Conservation (phyloP, 2,329 filamentous ascomycete genomes). For the Penicillium sp. region DNA sequence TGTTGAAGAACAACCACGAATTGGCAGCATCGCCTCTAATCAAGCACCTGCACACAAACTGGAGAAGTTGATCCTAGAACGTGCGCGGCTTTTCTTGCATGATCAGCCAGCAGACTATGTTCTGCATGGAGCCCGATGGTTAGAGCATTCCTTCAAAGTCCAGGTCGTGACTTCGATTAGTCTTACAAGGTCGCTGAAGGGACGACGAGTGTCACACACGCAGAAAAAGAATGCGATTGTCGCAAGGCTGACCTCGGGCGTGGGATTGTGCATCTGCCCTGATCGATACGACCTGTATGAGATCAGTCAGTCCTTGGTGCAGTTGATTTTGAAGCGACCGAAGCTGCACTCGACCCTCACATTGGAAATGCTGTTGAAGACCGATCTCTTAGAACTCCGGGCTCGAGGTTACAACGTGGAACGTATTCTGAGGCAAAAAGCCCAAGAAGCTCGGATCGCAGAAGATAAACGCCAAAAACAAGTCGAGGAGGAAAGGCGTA, state of each 20-base stretch:
- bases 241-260: constrained; percentile 55
- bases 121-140: constrained; percentile 83
- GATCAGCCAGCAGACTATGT: constrained; percentile 76
- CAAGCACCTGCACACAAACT: constrained; percentile 68
- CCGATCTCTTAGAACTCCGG: constrained; percentile 76
- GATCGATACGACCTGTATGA: constrained; percentile 81
- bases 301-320: constrained; percentile 81
- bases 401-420: constrained; percentile 95
- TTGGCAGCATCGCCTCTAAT: constrained; percentile 65
- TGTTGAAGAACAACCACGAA: constrained; percentile 72
- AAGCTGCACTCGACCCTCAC: constrained; percentile 87
- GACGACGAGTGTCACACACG: constrained; percentile 65
- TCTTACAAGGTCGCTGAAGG: constrained; percentile 71
- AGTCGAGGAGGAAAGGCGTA: constrained; percentile 68
- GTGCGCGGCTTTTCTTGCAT: constrained; percentile 84
- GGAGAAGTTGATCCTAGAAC: constrained; percentile 78
- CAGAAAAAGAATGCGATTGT: constrained; percentile 75
- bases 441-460: constrained; percentile 80
- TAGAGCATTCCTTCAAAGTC: constrained; percentile 79
- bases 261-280: constrained; percentile 72
- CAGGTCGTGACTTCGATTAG: constrained; percentile 74
- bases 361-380: constrained; percentile 84
- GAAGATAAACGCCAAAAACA: constrained; percentile 75
- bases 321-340: constrained; percentile 73
- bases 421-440: constrained; percentile 83